Conservation (phyloP, 768 basidiomycete species). For the Arthromyces matolae region DNA sequence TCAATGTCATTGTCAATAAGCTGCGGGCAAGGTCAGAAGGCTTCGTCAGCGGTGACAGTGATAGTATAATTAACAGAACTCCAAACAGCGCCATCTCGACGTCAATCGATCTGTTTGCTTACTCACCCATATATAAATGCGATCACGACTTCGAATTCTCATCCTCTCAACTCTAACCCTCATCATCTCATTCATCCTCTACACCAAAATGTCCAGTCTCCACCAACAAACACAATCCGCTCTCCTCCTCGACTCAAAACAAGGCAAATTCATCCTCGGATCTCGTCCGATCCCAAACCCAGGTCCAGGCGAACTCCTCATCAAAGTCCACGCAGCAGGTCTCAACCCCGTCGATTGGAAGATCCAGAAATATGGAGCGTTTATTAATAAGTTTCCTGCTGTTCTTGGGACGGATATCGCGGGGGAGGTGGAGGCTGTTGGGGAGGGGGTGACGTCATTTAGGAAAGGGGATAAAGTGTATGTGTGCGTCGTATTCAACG, state of each 20-base stretch:
- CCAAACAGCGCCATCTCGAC: too few species aligned
- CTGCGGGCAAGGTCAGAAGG: neutral
- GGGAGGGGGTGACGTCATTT: conserved; percentile 47
- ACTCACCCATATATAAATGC: conserved; percentile 2
- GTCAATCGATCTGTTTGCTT: too few species aligned
- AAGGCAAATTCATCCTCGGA: conserved; percentile 18
- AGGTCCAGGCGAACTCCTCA: conserved; percentile 36
- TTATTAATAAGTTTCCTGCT: conserved; percentile 40
- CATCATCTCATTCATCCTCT: conserved; percentile 2
- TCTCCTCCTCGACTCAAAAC: conserved; percentile 17
- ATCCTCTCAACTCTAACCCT: neutral
- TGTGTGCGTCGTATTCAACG: conserved; percentile 10
- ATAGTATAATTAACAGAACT: neutral
- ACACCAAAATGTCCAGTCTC: conserved; percentile 12
- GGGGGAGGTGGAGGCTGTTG: conserved; percentile 49
- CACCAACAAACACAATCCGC: conserved; percentile 21
- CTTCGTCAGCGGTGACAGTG: neutral
- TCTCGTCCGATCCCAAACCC: conserved; percentile 22
- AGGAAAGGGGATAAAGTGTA: conserved; percentile 54
- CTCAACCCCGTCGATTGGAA: conserved; percentile 54
- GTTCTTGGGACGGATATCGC: conserved; percentile 48
- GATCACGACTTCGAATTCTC: neutral
- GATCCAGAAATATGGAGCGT: conserved; percentile 37
- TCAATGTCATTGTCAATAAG: too few species aligned
- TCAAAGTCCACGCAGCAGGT: conserved; percentile 35